A percentile compares a stretch with the other conserved stretches of the same genome.
These are phyloP conservation scores for Rhizophlyctis rosea DNA, from an alignment of 192 early-diverging fungal species.

Conservation along the genomic window DNA sequence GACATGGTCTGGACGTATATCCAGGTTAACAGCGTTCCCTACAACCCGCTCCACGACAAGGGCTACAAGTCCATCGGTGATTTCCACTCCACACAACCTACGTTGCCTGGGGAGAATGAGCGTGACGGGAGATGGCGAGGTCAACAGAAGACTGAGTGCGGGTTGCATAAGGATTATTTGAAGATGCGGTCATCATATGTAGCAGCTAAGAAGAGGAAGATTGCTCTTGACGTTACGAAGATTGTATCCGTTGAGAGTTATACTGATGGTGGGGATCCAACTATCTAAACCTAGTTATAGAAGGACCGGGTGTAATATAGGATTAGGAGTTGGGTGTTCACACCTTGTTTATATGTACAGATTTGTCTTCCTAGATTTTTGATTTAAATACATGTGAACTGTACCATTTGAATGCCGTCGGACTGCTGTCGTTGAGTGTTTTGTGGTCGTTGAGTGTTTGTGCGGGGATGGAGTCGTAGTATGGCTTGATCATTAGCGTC, in stretches of 20 bases:
- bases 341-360: no score
- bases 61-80: conserved; percentile 94
- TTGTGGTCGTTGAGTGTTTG: no score
- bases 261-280: no score
- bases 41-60: conserved; percentile 83
- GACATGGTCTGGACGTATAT: conserved; percentile 85
- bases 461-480: no score
- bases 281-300: no score
- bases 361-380: no score
- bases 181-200: conserved; percentile 80
- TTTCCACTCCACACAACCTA: conserved; percentile 81
- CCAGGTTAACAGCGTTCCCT: conserved; percentile 80
- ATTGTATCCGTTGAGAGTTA: not conserved
- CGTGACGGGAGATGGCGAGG: conserved; percentile 88
- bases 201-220: conserved; percentile 70
- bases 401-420: no score
- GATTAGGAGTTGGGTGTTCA: no score
- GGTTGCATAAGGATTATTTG: conserved; percentile 95
- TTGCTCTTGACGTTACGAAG: conserved; percentile 1
- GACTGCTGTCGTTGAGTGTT: no score
- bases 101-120: conserved; percentile 66
- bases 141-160: conserved; percentile 88
- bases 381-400: no score
- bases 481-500: no score
- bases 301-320: no score